Conservation (phyloP, 2,329 filamentous ascomycete genomes). For the Pezicula rhizophila region DNA sequence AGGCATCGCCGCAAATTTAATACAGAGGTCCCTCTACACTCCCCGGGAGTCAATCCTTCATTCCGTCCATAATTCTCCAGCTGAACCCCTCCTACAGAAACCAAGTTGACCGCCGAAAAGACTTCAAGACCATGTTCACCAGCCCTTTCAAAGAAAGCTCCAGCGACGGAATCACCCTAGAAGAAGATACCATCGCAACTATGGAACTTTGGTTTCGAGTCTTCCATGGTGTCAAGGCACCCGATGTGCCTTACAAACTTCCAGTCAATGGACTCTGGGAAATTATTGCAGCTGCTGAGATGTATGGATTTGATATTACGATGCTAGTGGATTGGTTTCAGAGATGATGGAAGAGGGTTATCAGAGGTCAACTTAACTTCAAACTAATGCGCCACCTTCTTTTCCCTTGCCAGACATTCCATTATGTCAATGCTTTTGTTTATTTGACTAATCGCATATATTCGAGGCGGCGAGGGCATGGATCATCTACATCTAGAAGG, state of each 20-base stretch:
- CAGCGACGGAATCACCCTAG: slow-evolving; percentile 2
- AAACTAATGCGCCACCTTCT: slow-evolving; percentile 2
- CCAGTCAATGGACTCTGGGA: slow-evolving; percentile 6
- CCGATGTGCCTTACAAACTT: slow-evolving; percentile 2
- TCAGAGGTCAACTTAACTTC: background rate
- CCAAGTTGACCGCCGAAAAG: no score
- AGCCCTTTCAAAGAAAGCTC: slow-evolving; percentile 1
- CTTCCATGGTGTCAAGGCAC: slow-evolving; percentile 7
- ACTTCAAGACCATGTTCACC: slow-evolving; percentile 1
- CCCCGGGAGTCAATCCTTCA: no score
- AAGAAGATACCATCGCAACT: slow-evolving; percentile 7
- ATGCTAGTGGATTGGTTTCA: slow-evolving; percentile 9
- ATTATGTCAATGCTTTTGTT: slow-evolving; percentile 6
- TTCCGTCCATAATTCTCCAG: no score
- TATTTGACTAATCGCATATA: slow-evolving; percentile 6
- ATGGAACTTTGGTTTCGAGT: slow-evolving; percentile 11
- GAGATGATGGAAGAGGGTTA: background rate
- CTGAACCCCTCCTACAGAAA: no score
- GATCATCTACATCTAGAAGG: slow-evolving; percentile 16
- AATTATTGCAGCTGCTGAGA: slow-evolving; percentile 5
- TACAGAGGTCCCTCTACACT: no score
- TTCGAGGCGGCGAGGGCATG: background rate
- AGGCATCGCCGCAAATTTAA: no score
- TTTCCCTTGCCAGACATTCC: slow-evolving; percentile 8
- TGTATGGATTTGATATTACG: slow-evolving; percentile 2